These are phyloP conservation scores for Nakazawaea pomicola DNA, from an alignment of 805 yeast species.

Conservation along the genomic window DNA sequence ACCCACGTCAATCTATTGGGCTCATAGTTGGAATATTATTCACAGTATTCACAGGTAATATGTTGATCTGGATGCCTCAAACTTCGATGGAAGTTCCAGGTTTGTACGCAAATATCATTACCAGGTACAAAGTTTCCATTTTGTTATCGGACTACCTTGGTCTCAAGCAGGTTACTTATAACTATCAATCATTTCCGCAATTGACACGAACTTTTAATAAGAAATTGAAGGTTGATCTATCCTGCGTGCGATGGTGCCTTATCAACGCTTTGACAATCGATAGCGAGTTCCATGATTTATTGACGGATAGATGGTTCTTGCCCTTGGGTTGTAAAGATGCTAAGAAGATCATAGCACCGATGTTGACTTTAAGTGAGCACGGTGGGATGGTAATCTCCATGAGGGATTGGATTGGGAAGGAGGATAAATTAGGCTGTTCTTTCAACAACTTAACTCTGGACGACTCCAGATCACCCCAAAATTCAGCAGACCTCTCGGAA, in stretches of 20 bases:
- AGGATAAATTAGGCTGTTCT: slow-evolving; percentile 53
- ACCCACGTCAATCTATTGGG: slow-evolving; percentile 79
- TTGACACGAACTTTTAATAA: slow-evolving; percentile 76
- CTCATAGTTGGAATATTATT: slow-evolving; percentile 75
- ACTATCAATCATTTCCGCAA: slow-evolving; percentile 87
- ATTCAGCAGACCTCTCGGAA: slow-evolving; percentile 47
- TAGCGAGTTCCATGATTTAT: slow-evolving; percentile 85
- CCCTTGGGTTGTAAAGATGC: slow-evolving; percentile 85
- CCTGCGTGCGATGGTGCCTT: slow-evolving; percentile 82
- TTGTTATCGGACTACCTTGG: slow-evolving; percentile 84
- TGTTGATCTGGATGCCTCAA: slow-evolving; percentile 68
- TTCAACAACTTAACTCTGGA: slow-evolving; percentile 35
- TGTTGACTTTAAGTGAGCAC: slow-evolving; percentile 83
- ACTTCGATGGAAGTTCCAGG: slow-evolving; percentile 76
- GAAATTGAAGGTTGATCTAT: slow-evolving; percentile 68
- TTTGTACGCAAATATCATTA: slow-evolving; percentile 74
- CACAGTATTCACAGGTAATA: slow-evolving; percentile 80
- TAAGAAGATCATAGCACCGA: slow-evolving; percentile 76
- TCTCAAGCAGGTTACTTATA: slow-evolving; percentile 84
- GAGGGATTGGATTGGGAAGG: slow-evolving; percentile 83
- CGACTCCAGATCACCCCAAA: slow-evolving; percentile 25
- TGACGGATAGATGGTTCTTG: slow-evolving; percentile 83
- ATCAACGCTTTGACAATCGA: slow-evolving; percentile 87
- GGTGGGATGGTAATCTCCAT: slow-evolving; percentile 94
- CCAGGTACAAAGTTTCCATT: slow-evolving; percentile 65